phyloP scores from a whole-genome alignment of 257 asterid species.

The Marsdenia floribunda region DNA sequence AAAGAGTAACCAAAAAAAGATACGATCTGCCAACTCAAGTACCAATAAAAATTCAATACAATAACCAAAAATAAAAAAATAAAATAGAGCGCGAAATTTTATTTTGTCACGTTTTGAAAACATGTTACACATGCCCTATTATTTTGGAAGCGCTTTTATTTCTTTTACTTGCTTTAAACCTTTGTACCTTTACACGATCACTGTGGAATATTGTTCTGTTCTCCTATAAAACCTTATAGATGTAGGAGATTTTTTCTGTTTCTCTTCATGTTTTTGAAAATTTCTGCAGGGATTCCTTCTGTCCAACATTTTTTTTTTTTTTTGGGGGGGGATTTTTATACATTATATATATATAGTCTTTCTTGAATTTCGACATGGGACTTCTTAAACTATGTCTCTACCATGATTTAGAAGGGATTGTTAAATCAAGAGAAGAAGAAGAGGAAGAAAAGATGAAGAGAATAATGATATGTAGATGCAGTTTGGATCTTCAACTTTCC shows the following conservation, averaged over 20 bases:
- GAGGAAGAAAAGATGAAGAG: background rate
- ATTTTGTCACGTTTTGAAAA: background rate
- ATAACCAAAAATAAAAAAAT: background rate
- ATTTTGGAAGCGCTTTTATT: background rate
- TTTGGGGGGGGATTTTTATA: too few species aligned
- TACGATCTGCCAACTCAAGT: background rate
- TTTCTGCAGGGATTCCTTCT: background rate
- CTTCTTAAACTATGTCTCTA: background rate
- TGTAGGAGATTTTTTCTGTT: background rate
- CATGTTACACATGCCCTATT: constrained; percentile 12
- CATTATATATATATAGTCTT: background rate
- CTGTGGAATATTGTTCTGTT: background rate
- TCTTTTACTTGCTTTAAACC: background rate
- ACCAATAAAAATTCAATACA: background rate
- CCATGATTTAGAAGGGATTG: background rate
- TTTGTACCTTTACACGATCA: background rate
- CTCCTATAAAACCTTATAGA: background rate
- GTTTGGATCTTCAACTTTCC: constrained; percentile 1
- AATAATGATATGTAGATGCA: background rate
- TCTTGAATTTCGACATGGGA: background rate
- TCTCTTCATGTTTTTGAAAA: background rate
- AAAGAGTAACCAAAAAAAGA: background rate
- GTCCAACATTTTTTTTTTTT: background rate
- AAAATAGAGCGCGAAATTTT: background rate
- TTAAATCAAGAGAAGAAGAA: too few species aligned